Base-by-base conservation (phyloP, 2,329 filamentous ascomycete species). In the Sporothrix globosa region DNA sequence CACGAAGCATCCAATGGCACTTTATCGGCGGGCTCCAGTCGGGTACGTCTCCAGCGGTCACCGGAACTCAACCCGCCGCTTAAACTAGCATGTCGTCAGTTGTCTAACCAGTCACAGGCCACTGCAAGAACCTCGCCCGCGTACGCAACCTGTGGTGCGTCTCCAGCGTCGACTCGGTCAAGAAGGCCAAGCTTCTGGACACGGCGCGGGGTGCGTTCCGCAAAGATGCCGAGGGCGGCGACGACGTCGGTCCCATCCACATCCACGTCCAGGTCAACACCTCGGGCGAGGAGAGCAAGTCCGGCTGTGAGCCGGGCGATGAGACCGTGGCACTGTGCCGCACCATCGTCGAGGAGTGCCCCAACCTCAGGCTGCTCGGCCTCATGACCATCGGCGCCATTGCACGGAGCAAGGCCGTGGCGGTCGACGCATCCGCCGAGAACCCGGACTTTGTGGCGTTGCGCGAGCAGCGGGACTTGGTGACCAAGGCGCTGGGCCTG, bases 321-420 rank as follows among this genome's bases (percentile, higher is more conserved):
- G 83, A 91, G 69, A 83, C 87, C 63, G 79, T 88, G 1, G 83
- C 81, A 0, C 82, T 98, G 52, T 95, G 92, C 78, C 85, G 84
- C 68, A 86, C 91, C 76, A 88, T 99, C 68, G 79, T 87, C 13
- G 84, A 90, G 4, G 83, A 87, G 50, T 97, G 93, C 79, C 89
- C 92, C 1, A 85, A 90, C 78, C 82, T 99, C 50, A 83, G 87
- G 70, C 83, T 99, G 2, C 85, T 91, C 41, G 96, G 96, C 0
- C 81, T 99, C 50, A 99, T 99, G 96, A 99, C 96, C 1, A 98
- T 99, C 77, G 96, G 96, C 0, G 93, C 95, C 21, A 97, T 98
- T 79, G 95, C 93, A 65, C 83, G 95, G 73, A 96, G 92, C 75
- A 86, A 88, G 76, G 92, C 87, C 19, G 89, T 89, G 2, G 91